Percentiles rank a stretch among this genome's conserved stretches.
Evolutionary conservation across 306 rosid species (phyloP).

Genomic region (Cucumis cinereus): DNA sequence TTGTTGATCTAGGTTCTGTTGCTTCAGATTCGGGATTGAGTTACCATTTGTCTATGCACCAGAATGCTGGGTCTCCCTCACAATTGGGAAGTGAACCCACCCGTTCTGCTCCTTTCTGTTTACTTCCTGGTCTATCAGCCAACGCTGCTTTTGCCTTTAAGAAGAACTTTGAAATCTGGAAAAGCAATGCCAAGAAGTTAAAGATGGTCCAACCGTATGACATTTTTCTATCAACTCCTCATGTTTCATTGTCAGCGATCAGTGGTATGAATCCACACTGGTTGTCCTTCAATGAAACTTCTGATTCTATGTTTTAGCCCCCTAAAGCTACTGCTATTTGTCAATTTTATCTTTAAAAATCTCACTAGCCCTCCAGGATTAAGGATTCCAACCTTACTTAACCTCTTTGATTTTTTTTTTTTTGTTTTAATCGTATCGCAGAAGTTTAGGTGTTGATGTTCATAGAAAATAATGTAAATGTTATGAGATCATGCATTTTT

Average conservation of each 20-base stretch:
- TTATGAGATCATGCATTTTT: background rate
- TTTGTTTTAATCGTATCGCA: background rate
- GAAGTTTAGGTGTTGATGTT: background rate
- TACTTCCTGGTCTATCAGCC: slow-evolving; percentile 71
- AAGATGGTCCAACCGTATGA: slow-evolving; percentile 67
- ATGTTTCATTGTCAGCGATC: slow-evolving; percentile 56
- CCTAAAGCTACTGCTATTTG: background rate
- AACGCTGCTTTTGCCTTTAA: slow-evolving; percentile 53
- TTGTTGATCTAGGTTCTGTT: slow-evolving; percentile 60
- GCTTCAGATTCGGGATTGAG: slow-evolving; percentile 43
- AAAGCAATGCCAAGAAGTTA: slow-evolving; percentile 47
- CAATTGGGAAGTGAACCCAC: slow-evolving; percentile 23
- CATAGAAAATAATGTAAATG: background rate
- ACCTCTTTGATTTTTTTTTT: background rate
- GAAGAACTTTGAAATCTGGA: slow-evolving; percentile 60
- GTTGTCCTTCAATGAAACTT: background rate
- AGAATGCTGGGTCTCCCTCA: slow-evolving; percentile 48
- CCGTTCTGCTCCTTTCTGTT: slow-evolving; percentile 26
- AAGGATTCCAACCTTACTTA: background rate
- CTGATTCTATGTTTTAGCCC: background rate
- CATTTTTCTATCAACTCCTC: slow-evolving; percentile 64
- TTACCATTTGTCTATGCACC: slow-evolving; percentile 55
- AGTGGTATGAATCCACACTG: slow-evolving; percentile 37
- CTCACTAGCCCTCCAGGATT: background rate
- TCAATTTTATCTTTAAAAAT: background rate